A percentile compares a stretch with the other conserved stretches of the same genome.
Conservation (phyloP, 2,329 filamentous ascomycete species). For the Penicillium hordei region DNA sequence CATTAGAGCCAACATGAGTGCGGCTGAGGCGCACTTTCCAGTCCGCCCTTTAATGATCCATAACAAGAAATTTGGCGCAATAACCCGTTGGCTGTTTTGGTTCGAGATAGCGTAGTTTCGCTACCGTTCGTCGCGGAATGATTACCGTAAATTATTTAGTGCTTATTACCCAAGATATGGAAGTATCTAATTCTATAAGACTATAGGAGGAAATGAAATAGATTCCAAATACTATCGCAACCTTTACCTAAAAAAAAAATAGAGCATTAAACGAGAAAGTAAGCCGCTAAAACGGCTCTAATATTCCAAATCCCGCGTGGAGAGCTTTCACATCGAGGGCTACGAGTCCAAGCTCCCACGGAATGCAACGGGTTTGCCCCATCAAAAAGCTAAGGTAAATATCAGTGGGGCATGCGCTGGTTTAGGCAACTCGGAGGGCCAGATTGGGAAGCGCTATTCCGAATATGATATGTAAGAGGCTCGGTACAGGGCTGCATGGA, state of each 20-base stretch:
- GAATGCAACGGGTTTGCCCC: slow-evolving; percentile 24
- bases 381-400: slow-evolving; percentile 5
- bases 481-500: slow-evolving; percentile 5
- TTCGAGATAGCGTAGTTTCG: not conserved
- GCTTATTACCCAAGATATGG: not conserved
- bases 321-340: not conserved
- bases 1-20: slow-evolving; percentile 7
- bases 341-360: slow-evolving; percentile 20
- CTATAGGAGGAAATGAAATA: not conserved
- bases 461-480: not conserved
- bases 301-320: slow-evolving; percentile 16
- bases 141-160: not conserved
- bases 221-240: not conserved
- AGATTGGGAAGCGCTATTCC: slow-evolving; percentile 7
- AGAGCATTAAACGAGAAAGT: not conserved
- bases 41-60: not conserved
- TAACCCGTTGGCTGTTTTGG: not conserved
- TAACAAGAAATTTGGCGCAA: not conserved
- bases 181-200: not conserved
- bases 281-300: not conserved
- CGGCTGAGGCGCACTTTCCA: slow-evolving; percentile 16
- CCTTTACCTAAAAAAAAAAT: not conserved
- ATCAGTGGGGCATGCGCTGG: not conserved
- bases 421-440: slow-evolving; percentile 19
- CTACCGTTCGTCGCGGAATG: not conserved